Evolutionary conservation across 768 basidiomycete species (phyloP), one percentile per base, ranked within the genome.

Genomic region (Tulasnella sp.): DNA sequence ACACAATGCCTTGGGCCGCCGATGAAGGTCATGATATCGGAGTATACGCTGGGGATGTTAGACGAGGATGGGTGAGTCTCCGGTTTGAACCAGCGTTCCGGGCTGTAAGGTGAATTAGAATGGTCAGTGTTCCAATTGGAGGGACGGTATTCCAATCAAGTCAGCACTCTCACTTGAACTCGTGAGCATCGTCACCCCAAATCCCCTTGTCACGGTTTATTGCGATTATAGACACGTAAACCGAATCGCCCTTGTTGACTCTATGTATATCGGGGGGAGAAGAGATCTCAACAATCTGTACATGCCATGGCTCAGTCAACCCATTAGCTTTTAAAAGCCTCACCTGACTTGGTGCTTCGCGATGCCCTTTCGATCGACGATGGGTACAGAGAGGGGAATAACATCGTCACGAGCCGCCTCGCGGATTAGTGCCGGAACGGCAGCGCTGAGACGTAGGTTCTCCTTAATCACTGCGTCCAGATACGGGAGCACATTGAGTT

Each of bases 141-240:
- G 34, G 15, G 15, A 15, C 34, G 34, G n/a, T n/a, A 38, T 38
- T 5, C 34, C 34, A 7, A 53, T 38, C 34, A 38, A 56, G 8
- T 8, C 8, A 52, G n/a, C 8, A 30, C 13, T 58, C 75, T 51
- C 56, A 81, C 83, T 69, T 79, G 75, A 85, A 87, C 49, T 81
- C 77, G n/a, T 60, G 51, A 0, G 81, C 78, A 66, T 86, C 83
- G 9, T 77, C 72, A 7, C 85, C 84, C 83, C 84, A 86, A 0
- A 85, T 67, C 5, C 67, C 70, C 62, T 74, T 74, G 9, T 75
- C 73, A 5, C 77, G 72, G 64, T 88, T 83, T 38, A 85, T 56
- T 1, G 71, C 71, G 1, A 77, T 56, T 34, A 85, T 79, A 0
- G 81, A 81, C 17, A 86, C 69, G 4, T 74, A 61, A n/a, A 70